These are phyloP conservation scores for Leccinellum rugosiceps DNA, from an alignment of 768 basidiomycete species.

Conservation along the genomic window DNA sequence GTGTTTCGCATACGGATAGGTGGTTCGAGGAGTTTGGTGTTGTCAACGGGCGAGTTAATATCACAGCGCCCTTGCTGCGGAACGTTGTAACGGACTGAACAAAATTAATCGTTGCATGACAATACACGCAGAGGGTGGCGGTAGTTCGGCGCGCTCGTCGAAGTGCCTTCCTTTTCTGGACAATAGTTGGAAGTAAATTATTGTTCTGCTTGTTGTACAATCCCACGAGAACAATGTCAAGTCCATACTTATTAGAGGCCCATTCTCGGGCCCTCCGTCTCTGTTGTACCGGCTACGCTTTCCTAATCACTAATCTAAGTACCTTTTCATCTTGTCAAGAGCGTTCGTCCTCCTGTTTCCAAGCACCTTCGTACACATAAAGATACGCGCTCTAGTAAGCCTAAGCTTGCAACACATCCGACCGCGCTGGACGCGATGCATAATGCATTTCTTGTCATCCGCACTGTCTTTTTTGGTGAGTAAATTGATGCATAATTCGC, in stretches of 20 bases:
- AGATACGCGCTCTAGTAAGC: constrained; percentile 13
- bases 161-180: constrained; percentile 25
- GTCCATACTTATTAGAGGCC: constrained; percentile 11
- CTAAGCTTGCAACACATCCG: constrained; percentile 6
- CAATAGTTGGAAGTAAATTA: constrained; percentile 8
- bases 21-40: neutral
- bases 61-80: neutral
- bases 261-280: constrained; percentile 13
- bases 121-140: too few species aligned
- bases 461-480: constrained; percentile 59
- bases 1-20: neutral
- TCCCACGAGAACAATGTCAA: constrained; percentile 5
- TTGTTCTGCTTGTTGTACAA: constrained; percentile 12
- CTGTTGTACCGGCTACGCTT: constrained; percentile 17
- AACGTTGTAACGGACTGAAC: neutral
- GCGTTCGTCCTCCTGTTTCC: neutral
- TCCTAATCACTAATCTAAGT: constrained; percentile 7
- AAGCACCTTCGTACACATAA: neutral
- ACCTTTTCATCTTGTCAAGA: neutral
- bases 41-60: neutral
- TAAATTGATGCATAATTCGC: neutral
- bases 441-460: constrained; percentile 54
- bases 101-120: neutral
- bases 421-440: constrained; percentile 31
- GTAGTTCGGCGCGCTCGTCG: neutral